These are phyloP conservation scores for Kwoniella newhampshirensis DNA, from an alignment of 768 basidiomycete species.

Conservation along the genomic window DNA sequence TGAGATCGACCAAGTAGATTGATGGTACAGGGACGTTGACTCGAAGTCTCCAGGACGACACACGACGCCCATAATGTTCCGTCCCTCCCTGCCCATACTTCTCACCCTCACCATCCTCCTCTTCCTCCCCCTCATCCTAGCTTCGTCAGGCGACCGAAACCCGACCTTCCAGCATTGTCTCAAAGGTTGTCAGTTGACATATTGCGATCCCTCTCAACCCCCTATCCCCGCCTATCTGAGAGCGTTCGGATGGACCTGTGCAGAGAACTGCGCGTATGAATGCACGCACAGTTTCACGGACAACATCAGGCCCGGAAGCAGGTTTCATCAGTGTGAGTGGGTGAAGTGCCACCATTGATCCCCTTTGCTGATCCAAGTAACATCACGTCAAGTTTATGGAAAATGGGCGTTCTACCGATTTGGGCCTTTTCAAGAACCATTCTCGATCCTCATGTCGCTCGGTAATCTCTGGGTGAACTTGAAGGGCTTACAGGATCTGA, in stretches of 20 bases:
- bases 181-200: slow-evolving; percentile 55
- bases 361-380: background rate
- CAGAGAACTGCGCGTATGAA: slow-evolving; percentile 79
- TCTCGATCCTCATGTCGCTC: slow-evolving; percentile 85
- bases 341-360: too few species aligned
- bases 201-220: slow-evolving; percentile 56
- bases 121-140: slow-evolving; percentile 37
- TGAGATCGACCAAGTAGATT: too few species aligned
- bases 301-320: slow-evolving; percentile 50
- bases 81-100: slow-evolving; percentile 1
- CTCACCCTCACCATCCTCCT: slow-evolving; percentile 4
- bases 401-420: slow-evolving; percentile 96
- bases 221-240: slow-evolving; percentile 61
- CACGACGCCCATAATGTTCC: slow-evolving; percentile 1
- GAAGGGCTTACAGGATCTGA: slow-evolving; percentile 57
- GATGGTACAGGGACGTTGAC: too few species aligned
- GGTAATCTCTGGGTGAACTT: slow-evolving; percentile 76
- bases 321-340: slow-evolving; percentile 46
- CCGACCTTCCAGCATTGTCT: slow-evolving; percentile 62
- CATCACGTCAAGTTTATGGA: slow-evolving; percentile 61
- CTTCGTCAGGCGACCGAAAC: slow-evolving; percentile 68
- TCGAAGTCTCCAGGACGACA: background rate
- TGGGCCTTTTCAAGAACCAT: slow-evolving; percentile 89
- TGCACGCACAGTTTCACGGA: slow-evolving; percentile 82
- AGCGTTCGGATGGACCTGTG: slow-evolving; percentile 81